Conservation (phyloP, 441 rosid genomes). For the Syzygium syzygioides region DNA sequence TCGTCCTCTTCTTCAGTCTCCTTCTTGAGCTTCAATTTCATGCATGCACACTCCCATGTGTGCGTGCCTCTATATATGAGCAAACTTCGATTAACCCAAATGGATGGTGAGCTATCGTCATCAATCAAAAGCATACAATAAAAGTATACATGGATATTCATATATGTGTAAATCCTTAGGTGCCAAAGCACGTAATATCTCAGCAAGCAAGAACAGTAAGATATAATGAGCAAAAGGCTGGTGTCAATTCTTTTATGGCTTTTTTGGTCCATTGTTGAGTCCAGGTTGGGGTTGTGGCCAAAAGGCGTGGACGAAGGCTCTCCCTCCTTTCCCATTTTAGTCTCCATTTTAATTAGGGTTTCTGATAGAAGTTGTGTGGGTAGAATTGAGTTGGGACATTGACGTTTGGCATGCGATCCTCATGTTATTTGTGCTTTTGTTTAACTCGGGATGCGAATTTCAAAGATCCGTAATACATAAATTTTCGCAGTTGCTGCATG, state of each 20-base stretch:
- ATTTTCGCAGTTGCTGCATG: not conserved
- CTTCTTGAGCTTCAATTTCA: not conserved
- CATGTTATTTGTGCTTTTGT: not conserved
- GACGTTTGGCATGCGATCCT: not conserved
- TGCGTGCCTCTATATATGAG: not conserved
- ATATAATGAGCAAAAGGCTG: not conserved
- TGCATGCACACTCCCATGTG: not conserved
- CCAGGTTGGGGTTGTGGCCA: not conserved
- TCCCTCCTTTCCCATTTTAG: not conserved
- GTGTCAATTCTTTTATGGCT: not conserved
- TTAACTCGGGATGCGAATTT: not conserved
- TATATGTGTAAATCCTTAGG: not conserved
- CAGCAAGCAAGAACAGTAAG: not conserved
- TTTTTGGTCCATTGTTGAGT: not conserved
- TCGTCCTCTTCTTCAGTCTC: not conserved
- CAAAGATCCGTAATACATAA: no score
- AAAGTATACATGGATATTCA: not conserved
- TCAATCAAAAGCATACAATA: not conserved
- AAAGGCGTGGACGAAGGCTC: not conserved
- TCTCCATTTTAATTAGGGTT: not conserved
- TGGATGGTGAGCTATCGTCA: not conserved
- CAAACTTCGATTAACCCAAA: not conserved
- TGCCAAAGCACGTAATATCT: not conserved
- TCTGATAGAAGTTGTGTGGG: not conserved
- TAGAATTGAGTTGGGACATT: not conserved